Evolutionary conservation across 345 rosid genomes (phyloP).

Genomic region (Eucalyptus cloeziana): DNA sequence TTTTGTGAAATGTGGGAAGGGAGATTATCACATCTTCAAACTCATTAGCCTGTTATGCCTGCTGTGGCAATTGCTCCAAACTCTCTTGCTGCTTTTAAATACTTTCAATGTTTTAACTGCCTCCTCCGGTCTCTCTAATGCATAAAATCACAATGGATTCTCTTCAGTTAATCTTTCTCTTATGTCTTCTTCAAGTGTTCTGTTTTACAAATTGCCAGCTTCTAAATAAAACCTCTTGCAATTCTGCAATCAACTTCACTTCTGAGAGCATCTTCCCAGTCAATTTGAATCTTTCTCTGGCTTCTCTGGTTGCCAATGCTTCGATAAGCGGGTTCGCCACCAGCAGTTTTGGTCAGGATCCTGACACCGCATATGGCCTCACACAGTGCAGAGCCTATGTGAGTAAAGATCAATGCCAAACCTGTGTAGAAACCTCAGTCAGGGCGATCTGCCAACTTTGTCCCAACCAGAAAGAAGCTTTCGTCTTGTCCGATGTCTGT

Average conservation of each 20-base stretch:
- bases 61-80: not conserved
- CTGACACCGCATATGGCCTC: not conserved
- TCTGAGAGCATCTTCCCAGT: not conserved
- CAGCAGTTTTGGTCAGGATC: not conserved
- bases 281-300: constrained; percentile 4
- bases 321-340: not conserved
- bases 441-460: constrained; percentile 1
- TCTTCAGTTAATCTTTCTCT: not conserved
- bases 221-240: not conserved
- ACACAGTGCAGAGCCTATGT: constrained; percentile 8
- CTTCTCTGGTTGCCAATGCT: constrained; percentile 9
- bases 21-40: not conserved
- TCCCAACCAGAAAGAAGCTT: constrained; percentile 12
- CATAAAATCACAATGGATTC: not conserved
- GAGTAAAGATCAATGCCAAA: constrained; percentile 8
- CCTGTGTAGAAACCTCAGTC: not conserved
- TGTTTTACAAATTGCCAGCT: not conserved
- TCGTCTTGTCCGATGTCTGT: not conserved
- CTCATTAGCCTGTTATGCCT: not conserved
- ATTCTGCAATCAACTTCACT: constrained; percentile 1
- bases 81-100: not conserved
- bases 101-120: not conserved
- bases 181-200: not conserved
- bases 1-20: not conserved
- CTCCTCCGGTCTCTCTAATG: not conserved